phyloP scores from a whole-genome alignment of 345 rosid species.

The Citrus medica region DNA sequence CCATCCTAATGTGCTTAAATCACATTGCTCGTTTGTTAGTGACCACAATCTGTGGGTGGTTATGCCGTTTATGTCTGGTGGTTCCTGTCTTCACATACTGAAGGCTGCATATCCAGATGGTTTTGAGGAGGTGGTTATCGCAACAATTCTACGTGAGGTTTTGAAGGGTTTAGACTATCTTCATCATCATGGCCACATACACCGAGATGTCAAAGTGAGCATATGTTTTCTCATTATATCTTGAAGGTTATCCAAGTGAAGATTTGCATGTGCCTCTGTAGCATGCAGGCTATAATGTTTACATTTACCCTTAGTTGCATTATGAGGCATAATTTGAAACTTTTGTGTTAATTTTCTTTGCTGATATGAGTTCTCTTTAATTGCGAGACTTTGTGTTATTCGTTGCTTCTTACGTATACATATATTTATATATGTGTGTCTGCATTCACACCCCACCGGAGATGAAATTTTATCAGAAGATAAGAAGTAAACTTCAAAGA shows the following conservation, averaged over 20 bases:
- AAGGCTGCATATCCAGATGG: constrained; percentile 97
- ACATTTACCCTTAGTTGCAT: background rate
- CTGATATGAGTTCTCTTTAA: background rate
- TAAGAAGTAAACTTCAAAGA: background rate
- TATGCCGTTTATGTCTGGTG: constrained; percentile 99
- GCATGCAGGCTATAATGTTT: background rate
- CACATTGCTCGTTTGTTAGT: constrained; percentile 89
- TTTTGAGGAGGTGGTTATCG: constrained; percentile 88
- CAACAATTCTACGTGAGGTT: constrained; percentile 80
- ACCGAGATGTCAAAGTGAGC: constrained; percentile 94
- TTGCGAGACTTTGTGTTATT: background rate
- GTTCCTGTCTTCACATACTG: constrained; percentile 93
- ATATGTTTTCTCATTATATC: background rate
- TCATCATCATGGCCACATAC: constrained; percentile 98
- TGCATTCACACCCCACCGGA: background rate
- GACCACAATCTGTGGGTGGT: constrained; percentile 95
- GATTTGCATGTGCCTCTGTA: background rate
- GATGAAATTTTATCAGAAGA: background rate
- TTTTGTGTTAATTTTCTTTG: background rate
- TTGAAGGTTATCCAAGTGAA: background rate
- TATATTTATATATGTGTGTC: background rate
- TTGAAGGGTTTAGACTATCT: constrained; percentile 94
- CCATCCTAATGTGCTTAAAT: constrained; percentile 88
- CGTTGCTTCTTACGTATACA: background rate
- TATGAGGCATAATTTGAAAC: background rate